A percentile compares a stretch with the other conserved stretches of the same genome.
Evolutionary conservation across 75 land plant species (phyloP).

Genomic region (Cryptomeria japonica): DNA sequence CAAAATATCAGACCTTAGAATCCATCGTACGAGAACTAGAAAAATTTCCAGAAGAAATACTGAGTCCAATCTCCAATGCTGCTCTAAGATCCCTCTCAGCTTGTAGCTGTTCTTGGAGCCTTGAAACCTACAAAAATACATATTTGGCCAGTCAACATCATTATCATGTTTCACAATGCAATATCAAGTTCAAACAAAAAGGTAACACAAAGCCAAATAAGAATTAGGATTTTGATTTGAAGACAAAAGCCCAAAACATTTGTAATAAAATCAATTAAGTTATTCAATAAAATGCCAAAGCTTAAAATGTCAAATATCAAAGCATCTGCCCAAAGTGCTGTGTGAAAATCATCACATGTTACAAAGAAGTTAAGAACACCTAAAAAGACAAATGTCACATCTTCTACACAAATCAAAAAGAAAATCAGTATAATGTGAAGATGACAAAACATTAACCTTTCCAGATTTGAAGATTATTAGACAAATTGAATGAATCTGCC

Average conservation of each 20-base stretch:
- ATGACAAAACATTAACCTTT: not conserved
- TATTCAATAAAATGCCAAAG: not conserved
- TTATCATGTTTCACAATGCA: not conserved
- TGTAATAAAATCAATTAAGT: not conserved
- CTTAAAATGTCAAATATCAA: not conserved
- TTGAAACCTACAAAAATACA: slow-evolving; percentile 59
- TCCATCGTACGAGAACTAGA: slow-evolving; percentile 76
- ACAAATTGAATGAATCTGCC: not conserved
- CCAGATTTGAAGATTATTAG: not conserved
- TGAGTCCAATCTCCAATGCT: slow-evolving; percentile 93
- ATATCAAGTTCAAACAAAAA: not conserved
- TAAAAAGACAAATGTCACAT: not conserved
- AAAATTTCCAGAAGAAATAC: slow-evolving; percentile 89
- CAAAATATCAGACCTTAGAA: slow-evolving; percentile 65
- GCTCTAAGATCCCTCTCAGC: slow-evolving; percentile 95
- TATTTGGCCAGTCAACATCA: not conserved
- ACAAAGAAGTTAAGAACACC: too few relatives aligned
- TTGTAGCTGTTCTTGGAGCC: slow-evolving; percentile 95
- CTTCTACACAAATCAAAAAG: not conserved
- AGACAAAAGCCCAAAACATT: not conserved
- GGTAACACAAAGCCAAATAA: not conserved
- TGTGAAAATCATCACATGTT: not conserved
- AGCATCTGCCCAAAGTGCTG: not conserved
- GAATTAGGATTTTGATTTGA: not conserved
- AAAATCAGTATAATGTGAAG: not conserved